Conservation (phyloP, 1,284 basidiomycete genomes). For the Leccinum griseonigrum region DNA sequence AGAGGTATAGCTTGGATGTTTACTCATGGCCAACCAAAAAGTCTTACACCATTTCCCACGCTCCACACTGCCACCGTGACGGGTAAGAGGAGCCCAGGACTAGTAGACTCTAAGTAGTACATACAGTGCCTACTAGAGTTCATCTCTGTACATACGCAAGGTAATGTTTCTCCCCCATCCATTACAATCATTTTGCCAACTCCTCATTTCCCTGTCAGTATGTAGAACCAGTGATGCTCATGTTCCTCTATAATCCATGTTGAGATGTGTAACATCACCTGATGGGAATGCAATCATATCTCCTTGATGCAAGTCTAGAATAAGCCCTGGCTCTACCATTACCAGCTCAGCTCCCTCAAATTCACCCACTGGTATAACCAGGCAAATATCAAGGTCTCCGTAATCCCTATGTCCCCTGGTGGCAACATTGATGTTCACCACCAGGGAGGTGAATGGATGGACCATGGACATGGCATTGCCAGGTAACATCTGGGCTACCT, state of each 20-base stretch:
- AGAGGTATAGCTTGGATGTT: too few relatives aligned
- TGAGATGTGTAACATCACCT: not conserved
- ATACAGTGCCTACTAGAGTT: too few relatives aligned
- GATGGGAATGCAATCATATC: not conserved
- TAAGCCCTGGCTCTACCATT: not conserved
- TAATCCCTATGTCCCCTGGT: not conserved
- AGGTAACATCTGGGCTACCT: too few relatives aligned
- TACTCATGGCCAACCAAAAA: too few relatives aligned
- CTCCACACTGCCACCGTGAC: too few relatives aligned
- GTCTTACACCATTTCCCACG: too few relatives aligned
- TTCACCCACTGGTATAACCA: not conserved
- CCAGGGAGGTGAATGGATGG: not conserved
- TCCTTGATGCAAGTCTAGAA: not conserved
- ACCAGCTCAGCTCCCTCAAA: not conserved
- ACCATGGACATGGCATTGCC: not conserved
- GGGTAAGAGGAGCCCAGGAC: too few relatives aligned
- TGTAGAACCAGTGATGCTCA: not conserved
- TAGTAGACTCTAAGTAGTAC: too few relatives aligned
- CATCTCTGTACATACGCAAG: too few relatives aligned
- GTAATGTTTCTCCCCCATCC: too few relatives aligned
- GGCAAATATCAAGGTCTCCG: not conserved
- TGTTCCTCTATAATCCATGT: not conserved
- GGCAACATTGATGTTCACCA: not conserved
- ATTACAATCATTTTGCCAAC: too few relatives aligned
- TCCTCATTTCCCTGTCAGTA: too few relatives aligned